These are phyloP conservation scores for Blastocystis sp. DNA, from an alignment of 352 stramenopile species.

Conservation along the genomic window DNA sequence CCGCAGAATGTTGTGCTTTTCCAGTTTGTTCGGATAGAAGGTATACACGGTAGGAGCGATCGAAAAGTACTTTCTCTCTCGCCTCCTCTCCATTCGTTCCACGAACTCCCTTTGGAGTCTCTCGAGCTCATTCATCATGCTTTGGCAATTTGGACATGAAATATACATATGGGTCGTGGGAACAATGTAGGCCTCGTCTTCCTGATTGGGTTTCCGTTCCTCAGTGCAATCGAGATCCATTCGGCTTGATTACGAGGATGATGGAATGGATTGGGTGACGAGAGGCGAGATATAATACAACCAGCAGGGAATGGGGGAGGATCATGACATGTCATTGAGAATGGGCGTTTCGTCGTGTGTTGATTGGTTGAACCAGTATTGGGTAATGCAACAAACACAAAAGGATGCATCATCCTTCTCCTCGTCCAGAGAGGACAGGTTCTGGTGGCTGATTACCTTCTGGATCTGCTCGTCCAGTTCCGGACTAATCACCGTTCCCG, in stretches of 20 bases:
- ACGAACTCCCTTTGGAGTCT: conserved; percentile 44
- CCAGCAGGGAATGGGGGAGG: background rate
- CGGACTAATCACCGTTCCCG: conserved; percentile 44
- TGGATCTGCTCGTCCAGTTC: conserved; percentile 46
- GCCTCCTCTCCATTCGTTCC: conserved; percentile 9
- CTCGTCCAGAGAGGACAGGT: background rate
- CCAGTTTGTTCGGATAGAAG: conserved; percentile 42
- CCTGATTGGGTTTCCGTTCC: background rate
- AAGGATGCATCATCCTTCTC: background rate
- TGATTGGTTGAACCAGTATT: conserved; percentile 1
- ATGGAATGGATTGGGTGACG: background rate
- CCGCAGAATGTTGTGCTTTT: conserved; percentile 28
- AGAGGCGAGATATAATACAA: background rate
- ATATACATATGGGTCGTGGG: background rate
- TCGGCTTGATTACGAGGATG: background rate
- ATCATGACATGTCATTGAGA: background rate
- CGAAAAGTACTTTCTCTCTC: conserved; percentile 66
- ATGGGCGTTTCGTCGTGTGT: background rate
- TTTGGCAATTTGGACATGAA: conserved; percentile 32
- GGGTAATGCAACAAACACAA: conserved; percentile 40
- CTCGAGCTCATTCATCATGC: conserved; percentile 60
- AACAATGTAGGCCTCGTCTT: conserved; percentile 32
- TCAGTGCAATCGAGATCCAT: conserved; percentile 44
- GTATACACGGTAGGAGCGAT: conserved; percentile 60
- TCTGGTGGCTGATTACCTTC: background rate